Base-by-base conservation (phyloP, 768 basidiomycete species). In the Mycena rosella region DNA sequence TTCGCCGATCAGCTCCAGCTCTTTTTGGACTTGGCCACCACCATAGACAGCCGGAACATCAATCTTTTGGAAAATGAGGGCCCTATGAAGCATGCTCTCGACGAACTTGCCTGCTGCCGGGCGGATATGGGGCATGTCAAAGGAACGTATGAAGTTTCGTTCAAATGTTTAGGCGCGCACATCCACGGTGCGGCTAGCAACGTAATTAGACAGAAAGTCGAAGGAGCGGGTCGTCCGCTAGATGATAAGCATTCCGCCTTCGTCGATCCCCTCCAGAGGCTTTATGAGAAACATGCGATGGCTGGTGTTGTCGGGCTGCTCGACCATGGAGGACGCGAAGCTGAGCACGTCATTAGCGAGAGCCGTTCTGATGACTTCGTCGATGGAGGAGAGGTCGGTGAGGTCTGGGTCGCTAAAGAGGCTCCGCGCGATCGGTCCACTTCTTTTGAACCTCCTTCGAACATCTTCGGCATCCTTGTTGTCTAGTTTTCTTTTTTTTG, bases 61-160 rank as follows among this genome's bases (percentile, higher is more conserved):
- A 17, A 47, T 48, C 32, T 36, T 27, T 34, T 20, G 4, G 49
- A 20, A 8, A 20, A 47, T 48, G 34, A 67, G 32, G 20, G 42
- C 55, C 20, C 58, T 49, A 44, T 61, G 60, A 11, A 67, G 32
- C 27, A 67, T 26, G 36, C 53, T 29, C 48, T 67, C 66, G 36
- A 67, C 52, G 34, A 62, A 24, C 52, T 55, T 61, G 9, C 60
- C 60, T 27, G 66, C 66, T 34, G 38, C 58, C 17, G 44, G 18
- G 24, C 66, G 59, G 34, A 60, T 67, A 22, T 3, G 2, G 20
- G 57, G 49, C 22, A 3, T n/a, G 44, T 61, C 27, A n/a, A n/a
- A n/a, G n/a, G 30, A 66, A 60, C 42, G 58, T 51, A 2, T 15
- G 29, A 66, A 27, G 49, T 60, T 38, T 30, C 5, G 22, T n/a